These are phyloP conservation scores for Sparassis latifolia DNA, from an alignment of 1,284 basidiomycete genomes.

Conservation along the genomic window DNA sequence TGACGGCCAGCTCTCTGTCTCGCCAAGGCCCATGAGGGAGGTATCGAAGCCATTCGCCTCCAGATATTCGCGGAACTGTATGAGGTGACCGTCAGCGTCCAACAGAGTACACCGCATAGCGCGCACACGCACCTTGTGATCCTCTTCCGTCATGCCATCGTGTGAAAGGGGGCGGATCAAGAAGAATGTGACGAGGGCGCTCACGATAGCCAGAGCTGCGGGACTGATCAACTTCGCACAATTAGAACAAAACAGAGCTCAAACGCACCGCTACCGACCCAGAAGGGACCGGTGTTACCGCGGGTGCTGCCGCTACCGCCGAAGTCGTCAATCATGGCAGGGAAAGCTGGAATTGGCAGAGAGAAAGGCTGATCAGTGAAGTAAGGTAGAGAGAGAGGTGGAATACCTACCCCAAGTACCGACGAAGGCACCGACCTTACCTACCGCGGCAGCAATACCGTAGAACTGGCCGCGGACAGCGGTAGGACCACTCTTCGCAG, in stretches of 20 bases:
- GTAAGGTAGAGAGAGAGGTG: not conserved
- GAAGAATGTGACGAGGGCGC: constrained; percentile 67
- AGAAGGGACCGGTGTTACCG: constrained; percentile 79
- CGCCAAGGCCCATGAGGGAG: constrained; percentile 51
- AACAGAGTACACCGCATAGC: not conserved
- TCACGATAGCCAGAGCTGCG: constrained; percentile 66
- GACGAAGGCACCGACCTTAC: constrained; percentile 86
- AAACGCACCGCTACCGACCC: constrained; percentile 61
- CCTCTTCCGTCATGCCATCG: constrained; percentile 79
- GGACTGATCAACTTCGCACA: not conserved
- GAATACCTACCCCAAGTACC: constrained; percentile 62
- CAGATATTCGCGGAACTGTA: constrained; percentile 75
- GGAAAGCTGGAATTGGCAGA: not conserved
- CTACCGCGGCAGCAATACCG: constrained; percentile 80
- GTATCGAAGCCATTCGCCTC: constrained; percentile 74
- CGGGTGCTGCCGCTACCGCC: constrained; percentile 40
- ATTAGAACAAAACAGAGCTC: not conserved
- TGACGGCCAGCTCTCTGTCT: constrained; percentile 4
- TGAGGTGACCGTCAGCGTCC: not conserved
- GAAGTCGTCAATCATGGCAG: constrained; percentile 39
- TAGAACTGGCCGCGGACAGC: constrained; percentile 86
- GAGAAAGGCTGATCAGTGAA: not conserved
- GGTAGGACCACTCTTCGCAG: constrained; percentile 78
- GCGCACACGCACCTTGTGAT: constrained; percentile 42
- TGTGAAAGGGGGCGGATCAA: constrained; percentile 71